Conservation (phyloP, 2,329 filamentous ascomycete species). For the Aureobasidium sp. region DNA sequence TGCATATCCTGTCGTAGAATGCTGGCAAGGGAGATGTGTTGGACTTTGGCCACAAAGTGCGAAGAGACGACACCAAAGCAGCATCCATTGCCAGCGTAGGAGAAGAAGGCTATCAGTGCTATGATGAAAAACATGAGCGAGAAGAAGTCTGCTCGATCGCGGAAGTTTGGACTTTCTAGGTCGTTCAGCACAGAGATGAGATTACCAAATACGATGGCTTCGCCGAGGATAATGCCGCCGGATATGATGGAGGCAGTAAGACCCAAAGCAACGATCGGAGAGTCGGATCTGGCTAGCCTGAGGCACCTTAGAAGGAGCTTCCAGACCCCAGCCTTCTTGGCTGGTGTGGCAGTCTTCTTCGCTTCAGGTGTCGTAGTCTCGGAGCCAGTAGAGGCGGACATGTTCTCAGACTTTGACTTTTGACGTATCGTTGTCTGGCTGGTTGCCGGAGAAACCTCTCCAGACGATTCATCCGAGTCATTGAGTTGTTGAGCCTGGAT, state of each 20-base stretch:
- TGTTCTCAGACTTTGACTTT: conserved; percentile 39
- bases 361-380: conserved; percentile 26
- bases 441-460: neutral
- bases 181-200: conserved; percentile 47
- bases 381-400: conserved; percentile 29
- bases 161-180: conserved; percentile 20
- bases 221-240: conserved; percentile 50
- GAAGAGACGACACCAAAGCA: conserved; percentile 44
- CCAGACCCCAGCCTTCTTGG: conserved; percentile 9
- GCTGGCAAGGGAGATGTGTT: conserved; percentile 42
- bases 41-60: conserved; percentile 38
- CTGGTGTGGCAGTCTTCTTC: conserved; percentile 26
- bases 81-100: conserved; percentile 39
- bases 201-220: conserved; percentile 52
- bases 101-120: conserved; percentile 42
- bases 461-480: neutral
- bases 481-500: conserved; percentile 17
- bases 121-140: conserved; percentile 49
- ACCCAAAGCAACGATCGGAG: conserved; percentile 35
- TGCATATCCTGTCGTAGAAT: conserved; percentile 50
- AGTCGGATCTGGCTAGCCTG: conserved; percentile 32
- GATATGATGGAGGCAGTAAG: conserved; percentile 40
- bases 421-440: conserved; percentile 53
- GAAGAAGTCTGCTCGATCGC: conserved; percentile 33
- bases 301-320: conserved; percentile 14